Percentiles rank a stretch among this genome's conserved stretches.
Conservation (phyloP, 495 filamentous ascomycete genomes). For the Podospora didyma region DNA sequence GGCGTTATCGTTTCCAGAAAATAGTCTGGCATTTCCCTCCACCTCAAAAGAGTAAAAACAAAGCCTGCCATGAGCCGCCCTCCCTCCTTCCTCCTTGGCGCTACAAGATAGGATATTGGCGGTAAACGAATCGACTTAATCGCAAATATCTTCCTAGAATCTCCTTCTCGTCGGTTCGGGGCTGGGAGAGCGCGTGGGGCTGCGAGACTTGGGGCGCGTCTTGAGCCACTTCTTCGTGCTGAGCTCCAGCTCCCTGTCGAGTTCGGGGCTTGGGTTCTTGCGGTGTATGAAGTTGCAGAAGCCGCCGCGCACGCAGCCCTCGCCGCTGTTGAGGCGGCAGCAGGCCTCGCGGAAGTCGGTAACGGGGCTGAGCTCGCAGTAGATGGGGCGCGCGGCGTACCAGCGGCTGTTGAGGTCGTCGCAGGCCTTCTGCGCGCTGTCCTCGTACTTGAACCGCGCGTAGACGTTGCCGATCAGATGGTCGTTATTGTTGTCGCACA, state of each 20-base stretch:
- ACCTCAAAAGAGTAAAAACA: too few relatives aligned
- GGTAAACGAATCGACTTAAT: too few relatives aligned
- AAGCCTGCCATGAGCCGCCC: too few relatives aligned
- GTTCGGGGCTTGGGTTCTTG: conserved; percentile 83
- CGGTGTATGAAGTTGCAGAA: conserved; percentile 99
- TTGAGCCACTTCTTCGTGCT: conserved; percentile 95
- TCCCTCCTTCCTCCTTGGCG: too few relatives aligned
- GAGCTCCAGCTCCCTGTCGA: conserved; percentile 83
- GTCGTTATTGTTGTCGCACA: conserved; percentile 96
- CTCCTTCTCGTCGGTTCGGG: conserved; percentile 71
- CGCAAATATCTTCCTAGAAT: too few relatives aligned
- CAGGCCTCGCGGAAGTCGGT: conserved; percentile 99
- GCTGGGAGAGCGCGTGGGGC: conserved; percentile 67
- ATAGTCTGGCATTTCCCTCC: too few relatives aligned
- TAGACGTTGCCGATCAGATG: conserved; percentile 99
- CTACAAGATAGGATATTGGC: too few relatives aligned
- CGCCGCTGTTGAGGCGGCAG: conserved; percentile 88
- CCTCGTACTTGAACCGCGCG: conserved; percentile 99
- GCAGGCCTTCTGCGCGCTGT: conserved; percentile 87
- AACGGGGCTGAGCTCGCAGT: conserved; percentile 94
- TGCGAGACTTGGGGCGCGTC: conserved; percentile 80
- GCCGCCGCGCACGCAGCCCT: conserved; percentile 91
- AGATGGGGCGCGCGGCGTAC: conserved; percentile 96
- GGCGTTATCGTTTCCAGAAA: too few relatives aligned
- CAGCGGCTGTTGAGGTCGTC: conserved; percentile 90